Conservation (phyloP, 2,329 filamentous ascomycete genomes). For the Colletotrichum brevisporum region DNA sequence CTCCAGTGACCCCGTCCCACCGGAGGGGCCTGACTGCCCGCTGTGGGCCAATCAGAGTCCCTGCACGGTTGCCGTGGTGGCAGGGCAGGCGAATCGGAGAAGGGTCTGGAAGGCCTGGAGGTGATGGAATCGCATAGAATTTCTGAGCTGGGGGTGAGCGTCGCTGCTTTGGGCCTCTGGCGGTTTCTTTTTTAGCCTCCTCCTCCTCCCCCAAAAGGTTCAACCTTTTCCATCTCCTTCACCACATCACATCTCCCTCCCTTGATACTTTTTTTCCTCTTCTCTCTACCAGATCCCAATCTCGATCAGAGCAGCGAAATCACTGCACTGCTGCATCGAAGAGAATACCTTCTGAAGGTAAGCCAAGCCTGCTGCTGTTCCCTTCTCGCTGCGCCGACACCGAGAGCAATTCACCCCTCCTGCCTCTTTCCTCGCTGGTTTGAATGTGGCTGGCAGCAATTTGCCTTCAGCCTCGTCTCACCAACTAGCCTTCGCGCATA, state of each 20-base stretch:
- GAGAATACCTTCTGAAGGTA: constrained; percentile 41
- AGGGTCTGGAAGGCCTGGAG: constrained; percentile 44
- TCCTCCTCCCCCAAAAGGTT: constrained; percentile 40
- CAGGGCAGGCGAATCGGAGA: constrained; percentile 44
- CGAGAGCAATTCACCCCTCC: constrained; percentile 10
- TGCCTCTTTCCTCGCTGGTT: not conserved
- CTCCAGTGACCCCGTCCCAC: constrained; percentile 22
- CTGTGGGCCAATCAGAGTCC: constrained; percentile 41
- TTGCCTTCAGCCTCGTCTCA: constrained; percentile 13
- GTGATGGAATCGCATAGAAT: constrained; percentile 64
- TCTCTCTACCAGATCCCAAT: constrained; percentile 44
- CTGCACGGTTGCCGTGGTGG: constrained; percentile 44
- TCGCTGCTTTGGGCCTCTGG: constrained; percentile 36
- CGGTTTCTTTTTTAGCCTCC: constrained; percentile 55
- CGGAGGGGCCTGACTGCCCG: not conserved
- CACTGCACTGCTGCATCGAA: constrained; percentile 43
- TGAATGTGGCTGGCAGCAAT: not conserved
- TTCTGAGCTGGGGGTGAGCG: constrained; percentile 49
- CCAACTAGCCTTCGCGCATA: not conserved
- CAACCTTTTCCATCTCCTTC: constrained; percentile 37
- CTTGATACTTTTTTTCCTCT: constrained; percentile 27
- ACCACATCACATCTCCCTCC: constrained; percentile 31
- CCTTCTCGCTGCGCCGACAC: constrained; percentile 18
- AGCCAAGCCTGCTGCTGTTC: constrained; percentile 16
- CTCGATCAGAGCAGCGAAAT: constrained; percentile 47